Conservation (phyloP, 805 yeast species). For the Nakazawaea molendinolei region DNA sequence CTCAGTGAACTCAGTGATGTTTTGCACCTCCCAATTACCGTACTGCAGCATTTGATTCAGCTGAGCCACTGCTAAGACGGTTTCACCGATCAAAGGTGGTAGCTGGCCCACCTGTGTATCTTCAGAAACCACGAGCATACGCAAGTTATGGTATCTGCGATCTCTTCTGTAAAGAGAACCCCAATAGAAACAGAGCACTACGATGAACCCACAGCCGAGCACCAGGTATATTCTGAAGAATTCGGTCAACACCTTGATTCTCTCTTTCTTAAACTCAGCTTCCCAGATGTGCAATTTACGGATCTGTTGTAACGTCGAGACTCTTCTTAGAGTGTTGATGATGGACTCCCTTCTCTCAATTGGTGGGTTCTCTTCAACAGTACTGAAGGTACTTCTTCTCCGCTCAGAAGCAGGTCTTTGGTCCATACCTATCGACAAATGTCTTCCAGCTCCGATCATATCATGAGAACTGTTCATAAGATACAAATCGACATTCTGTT, state of each 20-base stretch:
- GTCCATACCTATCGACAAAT: constrained; percentile 9
- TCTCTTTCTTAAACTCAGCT: constrained; percentile 5
- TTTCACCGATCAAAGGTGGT: constrained; percentile 24
- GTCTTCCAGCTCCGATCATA: constrained; percentile 4
- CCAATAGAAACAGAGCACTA: constrained; percentile 42
- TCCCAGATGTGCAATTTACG: constrained; percentile 9
- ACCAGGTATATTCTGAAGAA: constrained; percentile 5
- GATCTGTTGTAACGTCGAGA: constrained; percentile 3
- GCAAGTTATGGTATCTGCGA: constrained; percentile 25
- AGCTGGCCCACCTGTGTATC: constrained; percentile 21
- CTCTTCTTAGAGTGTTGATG: constrained; percentile 1
- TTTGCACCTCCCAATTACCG: constrained; percentile 32
- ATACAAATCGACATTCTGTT: constrained; percentile 6
- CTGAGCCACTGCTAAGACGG: constrained; percentile 17
- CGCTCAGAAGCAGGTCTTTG: not conserved
- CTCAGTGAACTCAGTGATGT: constrained; percentile 21
- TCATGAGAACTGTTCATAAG: constrained; percentile 1
- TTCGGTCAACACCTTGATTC: not conserved
- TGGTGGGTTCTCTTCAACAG: no score
- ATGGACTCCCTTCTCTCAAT: not conserved
- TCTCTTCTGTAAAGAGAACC: constrained; percentile 32
- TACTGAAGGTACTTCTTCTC: no score
- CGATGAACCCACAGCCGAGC: constrained; percentile 3
- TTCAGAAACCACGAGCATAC: constrained; percentile 33
- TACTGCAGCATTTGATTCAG: constrained; percentile 12